phyloP scores from a whole-genome alignment of 2,329 filamentous ascomycete genomes.

The Microdochium bolleyi region DNA sequence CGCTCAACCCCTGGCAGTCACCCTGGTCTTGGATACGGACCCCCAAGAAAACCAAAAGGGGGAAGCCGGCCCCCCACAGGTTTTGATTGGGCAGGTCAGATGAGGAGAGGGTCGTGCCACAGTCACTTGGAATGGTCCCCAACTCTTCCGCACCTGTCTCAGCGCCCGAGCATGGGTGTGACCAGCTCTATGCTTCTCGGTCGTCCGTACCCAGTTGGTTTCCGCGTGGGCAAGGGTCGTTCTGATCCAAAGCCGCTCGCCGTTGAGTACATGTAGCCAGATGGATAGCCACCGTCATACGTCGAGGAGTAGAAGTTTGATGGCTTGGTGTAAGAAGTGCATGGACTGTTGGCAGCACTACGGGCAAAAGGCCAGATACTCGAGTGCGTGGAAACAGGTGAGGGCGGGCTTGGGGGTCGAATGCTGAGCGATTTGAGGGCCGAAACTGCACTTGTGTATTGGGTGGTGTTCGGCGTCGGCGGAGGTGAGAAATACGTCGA shows the following conservation, averaged over 20 bases:
- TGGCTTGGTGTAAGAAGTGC: constrained; percentile 40
- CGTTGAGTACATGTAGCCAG: constrained; percentile 27
- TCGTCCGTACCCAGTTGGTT: constrained; percentile 44
- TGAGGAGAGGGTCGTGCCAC: neutral
- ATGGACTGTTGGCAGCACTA: constrained; percentile 42
- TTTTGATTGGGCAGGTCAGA: neutral
- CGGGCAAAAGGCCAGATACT: constrained; percentile 47
- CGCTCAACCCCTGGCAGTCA: neutral
- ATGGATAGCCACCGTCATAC: constrained; percentile 38
- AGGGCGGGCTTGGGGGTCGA: constrained; percentile 47
- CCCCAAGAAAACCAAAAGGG: neutral
- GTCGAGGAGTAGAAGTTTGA: constrained; percentile 40
- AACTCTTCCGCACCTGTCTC: constrained; percentile 1
- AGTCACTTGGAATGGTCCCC: neutral
- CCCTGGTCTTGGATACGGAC: neutral
- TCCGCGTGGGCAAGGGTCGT: constrained; percentile 47
- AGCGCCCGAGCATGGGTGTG: constrained; percentile 49
- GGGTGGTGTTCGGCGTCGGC: constrained; percentile 35
- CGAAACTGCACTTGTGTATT: constrained; percentile 44
- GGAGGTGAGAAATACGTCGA: constrained; percentile 48
- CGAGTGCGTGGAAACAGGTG: constrained; percentile 34
- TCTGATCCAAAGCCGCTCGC: constrained; percentile 30
- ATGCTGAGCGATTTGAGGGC: constrained; percentile 47
- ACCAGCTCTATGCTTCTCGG: constrained; percentile 58
- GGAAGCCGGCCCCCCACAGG: neutral